Conservation (phyloP, 768 basidiomycete species). For the Boletus eberwhitei region DNA sequence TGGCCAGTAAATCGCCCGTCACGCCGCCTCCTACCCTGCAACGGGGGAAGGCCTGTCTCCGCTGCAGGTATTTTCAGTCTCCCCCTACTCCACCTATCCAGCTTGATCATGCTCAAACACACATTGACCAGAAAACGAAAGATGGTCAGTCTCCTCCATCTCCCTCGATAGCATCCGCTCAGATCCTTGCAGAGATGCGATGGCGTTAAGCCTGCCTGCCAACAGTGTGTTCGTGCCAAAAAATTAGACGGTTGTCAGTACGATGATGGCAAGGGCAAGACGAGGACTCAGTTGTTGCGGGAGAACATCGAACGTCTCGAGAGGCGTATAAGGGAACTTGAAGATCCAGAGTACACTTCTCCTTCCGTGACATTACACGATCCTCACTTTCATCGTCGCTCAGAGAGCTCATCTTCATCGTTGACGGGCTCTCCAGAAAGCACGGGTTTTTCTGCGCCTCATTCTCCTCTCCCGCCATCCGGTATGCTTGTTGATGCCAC, state of each 20-base stretch:
- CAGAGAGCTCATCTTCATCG: slow-evolving; percentile 53
- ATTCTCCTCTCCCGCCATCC: slow-evolving; percentile 57
- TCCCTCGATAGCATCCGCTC: slow-evolving; percentile 7
- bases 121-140: slow-evolving; percentile 55
- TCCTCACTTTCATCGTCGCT: slow-evolving; percentile 46
- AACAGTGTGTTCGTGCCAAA: slow-evolving; percentile 76
- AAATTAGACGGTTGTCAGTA: slow-evolving; percentile 74
- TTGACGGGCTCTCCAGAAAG: slow-evolving; percentile 49
- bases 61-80: slow-evolving; percentile 55
- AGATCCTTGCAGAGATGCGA: slow-evolving; percentile 60
- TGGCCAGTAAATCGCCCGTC: slow-evolving; percentile 31
- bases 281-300: slow-evolving; percentile 72
- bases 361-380: slow-evolving; percentile 70
- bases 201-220: slow-evolving; percentile 71
- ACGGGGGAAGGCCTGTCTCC: slow-evolving; percentile 67
- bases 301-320: slow-evolving; percentile 76
- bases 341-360: slow-evolving; percentile 68
- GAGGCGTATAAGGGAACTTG: slow-evolving; percentile 67
- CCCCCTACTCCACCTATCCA: background rate
- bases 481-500: slow-evolving; percentile 35
- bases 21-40: slow-evolving; percentile 46
- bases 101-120: slow-evolving; percentile 13
- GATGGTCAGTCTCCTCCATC: slow-evolving; percentile 44
- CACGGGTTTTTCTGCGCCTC: slow-evolving; percentile 49
- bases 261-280: slow-evolving; percentile 83